Base-by-base conservation (phyloP, 2,329 filamentous ascomycete genomes). In the Fusarium veterinarium region DNA sequence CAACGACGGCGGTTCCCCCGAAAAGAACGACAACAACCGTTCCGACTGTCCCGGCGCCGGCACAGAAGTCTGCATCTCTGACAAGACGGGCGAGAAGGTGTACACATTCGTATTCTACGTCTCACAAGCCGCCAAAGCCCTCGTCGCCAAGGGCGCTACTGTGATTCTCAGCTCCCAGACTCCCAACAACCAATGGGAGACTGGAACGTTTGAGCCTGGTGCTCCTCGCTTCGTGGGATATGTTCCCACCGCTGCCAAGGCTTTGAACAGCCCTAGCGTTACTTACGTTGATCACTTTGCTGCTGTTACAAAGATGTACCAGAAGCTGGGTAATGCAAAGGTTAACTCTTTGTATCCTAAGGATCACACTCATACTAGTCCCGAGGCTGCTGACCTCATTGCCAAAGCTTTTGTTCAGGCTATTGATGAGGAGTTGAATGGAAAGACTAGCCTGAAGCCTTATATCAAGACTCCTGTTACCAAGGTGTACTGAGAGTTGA, bases 1-100 rank as follows among this genome's bases (percentile, higher is more conserved):
- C 83, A 93, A 93, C 75, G 91, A 93, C 73, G 91, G 90, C 28
- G 90, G 91, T 4, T 86, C 86, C 0, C 81, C 90, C 4, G 52
- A 66, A 19, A 80, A 79, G 3, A 86, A 80, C 17, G 91, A 93
- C 79, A 92, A 92, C 73, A 88, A 88, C 2, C 86, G 90, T 19
- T 88, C 86, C 3, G 90, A 88, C 73, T 93, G 91, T 66, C 80
- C 79, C 5, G 89, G 89, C 6, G 81, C 84, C 0, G 88, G 88
- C 19, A 77, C 78, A 12, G 84, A 91, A 76, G 87, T 84, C 2
- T 91, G 89, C 79, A 74, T 63, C n/a, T 76, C 73, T 3, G 73
- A 72, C 44, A 56, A 60, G 23, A 79, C 78, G 0, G 77, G 75
- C 41, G 75, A 91, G 69, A 89, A 85, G 0, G 89, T 92, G 6